Conservation (phyloP, 2,329 filamentous ascomycete genomes). For the Curvularia sp. region DNA sequence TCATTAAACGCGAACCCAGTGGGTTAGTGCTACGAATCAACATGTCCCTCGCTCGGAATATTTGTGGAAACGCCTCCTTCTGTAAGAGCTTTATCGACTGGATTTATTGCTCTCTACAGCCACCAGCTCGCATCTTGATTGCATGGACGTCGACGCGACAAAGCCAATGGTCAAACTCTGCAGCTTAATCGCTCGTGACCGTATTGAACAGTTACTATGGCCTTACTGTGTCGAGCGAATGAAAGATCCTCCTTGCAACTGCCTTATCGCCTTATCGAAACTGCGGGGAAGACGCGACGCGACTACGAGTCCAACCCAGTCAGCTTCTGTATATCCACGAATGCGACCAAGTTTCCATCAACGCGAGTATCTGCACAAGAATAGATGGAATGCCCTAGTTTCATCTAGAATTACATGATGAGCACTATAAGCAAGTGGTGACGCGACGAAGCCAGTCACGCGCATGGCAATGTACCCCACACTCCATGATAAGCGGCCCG, state of each 20-base stretch:
- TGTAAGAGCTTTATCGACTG: no score
- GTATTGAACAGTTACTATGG: neutral
- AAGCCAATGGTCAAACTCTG: no score
- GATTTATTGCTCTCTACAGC: no score
- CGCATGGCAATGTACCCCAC: conserved; percentile 34
- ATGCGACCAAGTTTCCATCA: neutral
- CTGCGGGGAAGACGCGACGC: conserved; percentile 15
- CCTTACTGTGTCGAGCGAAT: neutral
- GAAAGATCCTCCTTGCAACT: no score
- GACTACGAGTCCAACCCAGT: conserved; percentile 6
- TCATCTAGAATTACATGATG: neutral
- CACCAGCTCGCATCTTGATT: no score
- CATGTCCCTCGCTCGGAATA: neutral
- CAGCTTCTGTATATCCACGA: neutral
- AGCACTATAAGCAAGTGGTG: conserved; percentile 6
- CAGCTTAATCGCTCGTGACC: no score
- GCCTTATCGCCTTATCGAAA: conserved; percentile 33
- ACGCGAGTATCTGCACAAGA: neutral
- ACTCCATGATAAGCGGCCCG: conserved; percentile 34
- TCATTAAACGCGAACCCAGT: neutral
- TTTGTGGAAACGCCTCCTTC: neutral
- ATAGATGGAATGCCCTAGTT: neutral
- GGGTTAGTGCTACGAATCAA: neutral
- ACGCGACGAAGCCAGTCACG: conserved; percentile 32
- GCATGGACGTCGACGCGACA: no score